Base-by-base conservation (phyloP, 192 early-diverging fungal species). In the Diversispora epigaea region DNA sequence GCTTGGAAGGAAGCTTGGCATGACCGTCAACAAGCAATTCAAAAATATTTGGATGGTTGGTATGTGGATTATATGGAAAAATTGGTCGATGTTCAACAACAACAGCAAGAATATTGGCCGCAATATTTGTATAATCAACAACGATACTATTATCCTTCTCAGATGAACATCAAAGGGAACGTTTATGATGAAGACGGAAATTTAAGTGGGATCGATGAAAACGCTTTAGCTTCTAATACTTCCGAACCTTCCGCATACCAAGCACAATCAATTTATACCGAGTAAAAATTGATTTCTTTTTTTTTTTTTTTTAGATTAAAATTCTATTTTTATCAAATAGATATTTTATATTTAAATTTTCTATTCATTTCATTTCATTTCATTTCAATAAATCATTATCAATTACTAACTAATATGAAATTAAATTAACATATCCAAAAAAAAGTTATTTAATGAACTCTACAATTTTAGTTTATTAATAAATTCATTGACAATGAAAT, bases 11-110 rank as follows among this genome's bases (percentile, higher is more conserved):
- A 62, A 64, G 61, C 46, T 40, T 62, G 56, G 60, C 41, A 63
- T 43, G 22, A 22, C 49, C 57, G 72, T 46, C 39, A 60, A 22
- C 61, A 74, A 62, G 57, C 19, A 32, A 63, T 63, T 47, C 72
- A 74, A 61, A 60, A 74, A 61, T 63, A 63, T 57, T 4, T 74
- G 15, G 72, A 74, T 74, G 44, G 44, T 47, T 63, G 61, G 56
- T 74, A 74, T 63, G 60, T 63, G 15, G 49, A 63, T 15, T 74
- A 74, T 14, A 74, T 74, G 72, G 54, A 74, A 57, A 41, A 21
- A 9, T 46, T 74, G 14, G 11, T 63, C 3, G 72, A 60, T 21
- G 72, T 74, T 25, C 72, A 74, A 74, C 72, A 74, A 39, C 72
- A 74, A 49, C 72, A 74, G 50, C 15, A 21, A 7, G 43, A 46